Base-by-base conservation (phyloP, 2,329 filamentous ascomycete species). In the Ophiostoma sp. region DNA sequence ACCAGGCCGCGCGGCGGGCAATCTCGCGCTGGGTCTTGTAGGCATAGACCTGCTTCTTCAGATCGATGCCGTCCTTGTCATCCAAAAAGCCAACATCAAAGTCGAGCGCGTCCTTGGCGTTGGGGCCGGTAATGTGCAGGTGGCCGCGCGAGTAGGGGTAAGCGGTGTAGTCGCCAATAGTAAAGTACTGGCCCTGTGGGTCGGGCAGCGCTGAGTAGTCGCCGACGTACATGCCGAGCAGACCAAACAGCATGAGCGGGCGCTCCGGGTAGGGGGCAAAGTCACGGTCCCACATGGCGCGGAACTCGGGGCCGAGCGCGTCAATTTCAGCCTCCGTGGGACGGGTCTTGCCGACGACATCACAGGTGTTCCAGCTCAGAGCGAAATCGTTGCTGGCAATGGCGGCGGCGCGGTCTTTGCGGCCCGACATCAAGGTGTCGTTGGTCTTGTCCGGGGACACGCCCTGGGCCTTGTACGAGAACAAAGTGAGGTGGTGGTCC, bases 11-110 rank as follows among this genome's bases (percentile, higher is more conserved):
- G 75, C 91, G 88, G 3, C 92, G 87, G 1, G 92, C 92, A 3
- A 91, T 94, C 85, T 94, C 92, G 72, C 92, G 90, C 1, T 90
- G 93, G 82, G 93, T 93, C 84, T 93, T 92, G 82, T 94, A 94
- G 1, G 90, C 90, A 92, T 92, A 94, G 3, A 94, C 91, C 90
- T 92, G 93, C 5, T 92, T 91, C 1, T 90, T 92, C 92, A 95
- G 94, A 78, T 95, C 92, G n/a, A 92, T 86, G 82, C 93, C 91
- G 63, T 50, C 80, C 81, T 69, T 77, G 81, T 94, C 92, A 77
- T 93, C 94, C 91, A 94, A 94, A 84, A 94, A 94, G n/a, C 92
- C 92, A 0, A 91, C 88, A 79, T 94, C 92, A 77, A 94, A 94
- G 77, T 12, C 76, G 73, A 71, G 82, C 81, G 7, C 77, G 82